Percentiles rank a stretch among this genome's conserved stretches.
Conservation (phyloP, 2,329 filamentous ascomycete genomes). For the Penicillium crustosum region DNA sequence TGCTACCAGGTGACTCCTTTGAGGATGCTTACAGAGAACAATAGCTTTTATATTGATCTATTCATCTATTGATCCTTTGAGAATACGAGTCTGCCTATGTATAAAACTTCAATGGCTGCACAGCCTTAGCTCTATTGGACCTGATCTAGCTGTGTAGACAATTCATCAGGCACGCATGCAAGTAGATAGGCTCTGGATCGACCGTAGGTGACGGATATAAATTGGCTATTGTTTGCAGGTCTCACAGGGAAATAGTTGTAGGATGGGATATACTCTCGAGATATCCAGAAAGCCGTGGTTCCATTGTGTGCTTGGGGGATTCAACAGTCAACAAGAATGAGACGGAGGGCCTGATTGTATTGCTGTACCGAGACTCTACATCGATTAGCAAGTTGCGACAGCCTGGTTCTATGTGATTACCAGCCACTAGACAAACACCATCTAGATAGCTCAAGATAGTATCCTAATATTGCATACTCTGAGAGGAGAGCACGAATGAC, state of each 20-base stretch:
- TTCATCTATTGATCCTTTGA: background rate
- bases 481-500: background rate
- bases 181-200: background rate
- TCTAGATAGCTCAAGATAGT: background rate
- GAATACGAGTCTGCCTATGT: background rate
- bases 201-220: background rate
- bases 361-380: background rate
- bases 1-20: background rate
- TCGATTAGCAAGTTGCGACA: background rate
- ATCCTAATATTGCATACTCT: background rate
- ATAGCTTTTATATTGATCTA: background rate
- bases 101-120: background rate
- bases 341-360: background rate
- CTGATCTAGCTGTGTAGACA: background rate
- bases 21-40: background rate
- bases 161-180: background rate
- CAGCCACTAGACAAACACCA: background rate
- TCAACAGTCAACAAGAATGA: background rate
- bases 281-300: background rate
- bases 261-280: background rate
- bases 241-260: no score
- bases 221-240: background rate
- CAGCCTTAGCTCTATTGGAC: background rate
- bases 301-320: background rate
- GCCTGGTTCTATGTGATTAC: background rate